Conservation (phyloP, 495 filamentous ascomycete species). For the Acidiella bohemica region DNA sequence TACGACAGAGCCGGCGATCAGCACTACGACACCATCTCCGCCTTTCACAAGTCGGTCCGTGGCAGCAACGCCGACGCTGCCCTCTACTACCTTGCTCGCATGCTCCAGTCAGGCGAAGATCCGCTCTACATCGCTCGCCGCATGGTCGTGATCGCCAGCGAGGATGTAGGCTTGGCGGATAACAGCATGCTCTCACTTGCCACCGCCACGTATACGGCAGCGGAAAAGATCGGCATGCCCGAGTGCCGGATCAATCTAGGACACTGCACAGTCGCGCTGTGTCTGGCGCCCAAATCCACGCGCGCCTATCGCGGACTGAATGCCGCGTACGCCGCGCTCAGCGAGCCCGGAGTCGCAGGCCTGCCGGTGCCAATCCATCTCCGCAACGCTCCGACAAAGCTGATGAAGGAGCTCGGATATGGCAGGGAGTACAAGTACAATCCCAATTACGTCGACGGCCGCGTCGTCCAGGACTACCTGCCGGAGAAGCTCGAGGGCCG, state of each 20-base stretch:
- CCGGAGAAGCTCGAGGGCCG: slow-evolving; percentile 56
- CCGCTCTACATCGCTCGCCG: slow-evolving; percentile 82
- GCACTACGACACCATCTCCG: slow-evolving; percentile 91
- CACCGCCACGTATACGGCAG: slow-evolving; percentile 68
- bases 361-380: slow-evolving; percentile 77
- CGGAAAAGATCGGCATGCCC: slow-evolving; percentile 83
- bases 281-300: slow-evolving; percentile 72
- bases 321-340: slow-evolving; percentile 58
- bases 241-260: slow-evolving; percentile 88
- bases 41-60: slow-evolving; percentile 90
- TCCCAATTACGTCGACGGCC: slow-evolving; percentile 73
- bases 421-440: slow-evolving; percentile 95
- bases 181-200: slow-evolving; percentile 73
- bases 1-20: slow-evolving; percentile 93
- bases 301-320: slow-evolving; percentile 71
- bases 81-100: slow-evolving; percentile 85
- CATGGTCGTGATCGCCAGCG: slow-evolving; percentile 80
- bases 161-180: slow-evolving; percentile 86
- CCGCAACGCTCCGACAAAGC: slow-evolving; percentile 74
- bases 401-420: slow-evolving; percentile 88
- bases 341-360: slow-evolving; percentile 65
- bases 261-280: slow-evolving; percentile 72
- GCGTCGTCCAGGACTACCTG: slow-evolving; percentile 78
- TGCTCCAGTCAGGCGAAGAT: slow-evolving; percentile 94
- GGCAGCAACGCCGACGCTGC: slow-evolving; percentile 76